Percentiles rank a stretch among this genome's conserved stretches.
phyloP scores from a whole-genome alignment of 768 basidiomycete genomes.

The Boletus huronensis region DNA sequence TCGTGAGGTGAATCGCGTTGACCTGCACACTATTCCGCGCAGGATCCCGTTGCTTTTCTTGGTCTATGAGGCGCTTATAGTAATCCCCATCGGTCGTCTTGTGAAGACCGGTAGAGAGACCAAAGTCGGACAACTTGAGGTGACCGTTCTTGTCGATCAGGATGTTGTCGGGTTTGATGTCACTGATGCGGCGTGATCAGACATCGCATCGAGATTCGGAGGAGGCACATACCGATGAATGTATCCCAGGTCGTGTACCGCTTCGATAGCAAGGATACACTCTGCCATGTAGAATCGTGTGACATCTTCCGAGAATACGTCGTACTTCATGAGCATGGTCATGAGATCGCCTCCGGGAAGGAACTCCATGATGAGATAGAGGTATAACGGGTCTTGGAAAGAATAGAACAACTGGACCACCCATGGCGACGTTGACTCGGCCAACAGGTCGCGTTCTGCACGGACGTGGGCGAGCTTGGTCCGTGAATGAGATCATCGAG shows the following conservation, averaged over 20 bases:
- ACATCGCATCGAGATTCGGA: neutral
- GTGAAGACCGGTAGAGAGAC: constrained; percentile 95
- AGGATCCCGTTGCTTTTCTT: constrained; percentile 57
- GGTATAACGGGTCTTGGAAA: constrained; percentile 93
- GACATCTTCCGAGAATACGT: constrained; percentile 97
- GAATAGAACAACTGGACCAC: constrained; percentile 98
- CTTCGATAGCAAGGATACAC: constrained; percentile 96
- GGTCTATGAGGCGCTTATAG: constrained; percentile 88
- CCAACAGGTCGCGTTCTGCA: constrained; percentile 93
- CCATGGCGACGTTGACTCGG: constrained; percentile 96
- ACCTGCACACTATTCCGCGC: constrained; percentile 96
- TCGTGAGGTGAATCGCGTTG: constrained; percentile 95
- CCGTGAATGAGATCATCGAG: constrained; percentile 6
- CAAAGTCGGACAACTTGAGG: constrained; percentile 97
- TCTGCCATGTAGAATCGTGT: constrained; percentile 99
- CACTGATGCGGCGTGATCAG: constrained; percentile 46
- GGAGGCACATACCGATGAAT: constrained; percentile 78
- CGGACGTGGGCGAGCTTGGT: constrained; percentile 91
- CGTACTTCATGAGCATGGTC: constrained; percentile 99
- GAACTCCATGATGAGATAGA: constrained; percentile 97
- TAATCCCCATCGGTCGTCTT: constrained; percentile 92
- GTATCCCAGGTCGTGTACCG: constrained; percentile 97
- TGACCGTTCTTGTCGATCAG: constrained; percentile 97
- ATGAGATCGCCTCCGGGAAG: constrained; percentile 94
- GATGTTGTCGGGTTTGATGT: constrained; percentile 99